Conservation (phyloP, 768 basidiomycete genomes). For the Tulasnella sp. region DNA sequence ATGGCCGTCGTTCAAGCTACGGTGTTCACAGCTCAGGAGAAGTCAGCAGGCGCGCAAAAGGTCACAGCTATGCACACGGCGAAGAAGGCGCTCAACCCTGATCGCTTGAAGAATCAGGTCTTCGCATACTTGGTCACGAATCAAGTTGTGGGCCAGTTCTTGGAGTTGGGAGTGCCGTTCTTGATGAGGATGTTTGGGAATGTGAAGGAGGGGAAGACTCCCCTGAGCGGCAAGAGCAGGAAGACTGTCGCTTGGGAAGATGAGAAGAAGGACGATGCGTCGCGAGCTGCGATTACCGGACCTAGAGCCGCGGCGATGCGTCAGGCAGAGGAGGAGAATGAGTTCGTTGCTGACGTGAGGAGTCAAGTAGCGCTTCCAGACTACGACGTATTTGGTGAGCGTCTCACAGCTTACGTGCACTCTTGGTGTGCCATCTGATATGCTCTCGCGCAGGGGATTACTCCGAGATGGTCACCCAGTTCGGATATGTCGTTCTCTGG, state of each 20-base stretch:
- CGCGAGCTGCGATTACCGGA: conserved; percentile 13
- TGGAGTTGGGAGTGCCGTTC: conserved; percentile 74
- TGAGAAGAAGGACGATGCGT: conserved; percentile 36
- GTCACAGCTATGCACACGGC: conserved; percentile 26
- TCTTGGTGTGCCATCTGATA: neutral
- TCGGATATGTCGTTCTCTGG: conserved; percentile 89
- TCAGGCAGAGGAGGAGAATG: conserved; percentile 48
- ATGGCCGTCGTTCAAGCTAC: conserved; percentile 43
- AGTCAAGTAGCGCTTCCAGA: conserved; percentile 67
- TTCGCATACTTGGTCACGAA: conserved; percentile 88
- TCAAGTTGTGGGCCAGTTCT: conserved; percentile 66
- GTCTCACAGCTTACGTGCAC: neutral
- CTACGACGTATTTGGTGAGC: conserved; percentile 57
- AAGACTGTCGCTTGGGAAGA: conserved; percentile 67
- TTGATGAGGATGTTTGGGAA: conserved; percentile 48
- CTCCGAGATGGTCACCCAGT: conserved; percentile 92
- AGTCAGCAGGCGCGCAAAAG: conserved; percentile 21
- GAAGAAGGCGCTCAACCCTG: conserved; percentile 26
- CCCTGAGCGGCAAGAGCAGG: conserved; percentile 34
- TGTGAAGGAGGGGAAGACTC: conserved; percentile 36
- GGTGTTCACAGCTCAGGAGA: conserved; percentile 3
- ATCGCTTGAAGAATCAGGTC: conserved; percentile 78
- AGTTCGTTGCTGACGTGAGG: conserved; percentile 69
- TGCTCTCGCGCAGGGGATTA: conserved; percentile 49
- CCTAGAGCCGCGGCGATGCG: conserved; percentile 20